Conservation (phyloP, 208 protist species). For the Acanthamoeba royreba region DNA sequence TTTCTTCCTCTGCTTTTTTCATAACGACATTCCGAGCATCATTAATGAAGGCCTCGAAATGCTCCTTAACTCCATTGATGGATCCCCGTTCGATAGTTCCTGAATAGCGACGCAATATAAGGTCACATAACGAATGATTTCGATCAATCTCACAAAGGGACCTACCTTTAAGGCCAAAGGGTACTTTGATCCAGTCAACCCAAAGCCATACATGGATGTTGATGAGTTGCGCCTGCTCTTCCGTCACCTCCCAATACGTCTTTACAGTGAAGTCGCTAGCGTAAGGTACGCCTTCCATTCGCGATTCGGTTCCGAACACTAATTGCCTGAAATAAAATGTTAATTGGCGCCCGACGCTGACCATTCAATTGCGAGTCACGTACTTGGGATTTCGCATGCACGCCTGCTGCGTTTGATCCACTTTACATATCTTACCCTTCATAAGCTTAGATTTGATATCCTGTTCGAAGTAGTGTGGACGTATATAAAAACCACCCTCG, state of each 20-base stretch:
- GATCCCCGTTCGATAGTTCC: conserved; percentile 36
- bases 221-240: neutral
- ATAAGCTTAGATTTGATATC: conserved; percentile 44
- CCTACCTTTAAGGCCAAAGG: conserved; percentile 28
- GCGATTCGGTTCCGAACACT: neutral
- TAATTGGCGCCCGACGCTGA: no score
- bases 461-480: conserved; percentile 32
- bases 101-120: neutral
- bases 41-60: conserved; percentile 24
- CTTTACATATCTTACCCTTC: conserved; percentile 18
- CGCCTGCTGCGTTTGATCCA: conserved; percentile 28
- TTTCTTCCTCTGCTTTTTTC: neutral
- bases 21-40: neutral
- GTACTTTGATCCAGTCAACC: conserved; percentile 47
- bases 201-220: conserved; percentile 39
- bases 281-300: conserved; percentile 9
- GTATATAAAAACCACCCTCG: neutral
- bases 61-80: conserved; percentile 34
- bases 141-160: neutral
- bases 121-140: no score
- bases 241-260: conserved; percentile 27
- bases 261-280: conserved; percentile 38
- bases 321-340: no score
- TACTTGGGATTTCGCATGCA: conserved; percentile 6
- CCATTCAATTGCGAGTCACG: no score